Evolutionary conservation across 1,284 basidiomycete species (phyloP), one percentile per base, ranked within the genome.

Genomic region (Volvariella volvacea): DNA sequence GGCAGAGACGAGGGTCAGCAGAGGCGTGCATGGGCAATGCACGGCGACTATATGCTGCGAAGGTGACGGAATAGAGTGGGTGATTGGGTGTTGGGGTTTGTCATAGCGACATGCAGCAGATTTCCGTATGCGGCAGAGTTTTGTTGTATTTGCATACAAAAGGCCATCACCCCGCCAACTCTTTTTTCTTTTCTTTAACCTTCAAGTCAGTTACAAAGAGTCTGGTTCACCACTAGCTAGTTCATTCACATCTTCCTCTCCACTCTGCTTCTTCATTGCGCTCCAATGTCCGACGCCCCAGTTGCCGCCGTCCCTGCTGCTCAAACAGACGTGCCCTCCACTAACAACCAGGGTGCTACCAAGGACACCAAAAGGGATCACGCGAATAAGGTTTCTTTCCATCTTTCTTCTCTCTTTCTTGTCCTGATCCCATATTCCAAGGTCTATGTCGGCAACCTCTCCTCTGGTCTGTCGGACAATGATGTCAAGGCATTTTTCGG

Each of bases 391-490:
- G 46, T 45, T 44, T 47, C 53, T 47, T 49, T 43, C 50, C 50
- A 42, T 42, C 48, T 41, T 51, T 47, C 42, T 44, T 28, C 43
- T 52, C 51, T 44, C 47, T 49, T 43, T 48, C 40, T 39, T 52
- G 50, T 51, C 52, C 43, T 46, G 46, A 37, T 39, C 45, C 33
- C 48, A 46, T 39, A 16, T 54, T 46, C 47, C 17, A 57, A 91
- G 88, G 83, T 90, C 70, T 91, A 89, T 67, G 84, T 79, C 59
- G 88, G 88, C 58, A 91, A 91, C 69, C 86, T 91, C 74, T 80
- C 86, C 71, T 91, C 89, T 66, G 74, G 80, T 60, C 88, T 85
- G 57, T 87, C 84, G 75, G 87, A 89, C 75, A 85, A 90, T 70
- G 87, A 85, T 80, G 83, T 91, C 69, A 84, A 80, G 81, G 70